Evolutionary conservation across 257 asterid species (phyloP), one percentile per base, ranked within the genome.

Genomic region (Ophiorrhiza pumila): DNA sequence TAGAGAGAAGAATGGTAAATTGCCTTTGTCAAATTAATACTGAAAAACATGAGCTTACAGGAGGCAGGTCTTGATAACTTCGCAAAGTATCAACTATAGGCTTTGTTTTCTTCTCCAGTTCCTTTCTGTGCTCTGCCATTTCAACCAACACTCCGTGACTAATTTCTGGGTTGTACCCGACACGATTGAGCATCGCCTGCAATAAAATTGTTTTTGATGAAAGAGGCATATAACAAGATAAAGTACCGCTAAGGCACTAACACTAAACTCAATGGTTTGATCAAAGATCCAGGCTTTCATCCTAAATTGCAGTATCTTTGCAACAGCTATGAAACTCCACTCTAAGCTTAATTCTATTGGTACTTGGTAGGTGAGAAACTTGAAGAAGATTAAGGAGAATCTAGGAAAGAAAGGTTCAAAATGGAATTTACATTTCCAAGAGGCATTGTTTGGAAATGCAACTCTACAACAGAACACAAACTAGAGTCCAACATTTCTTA

Each of bases 61-160:
- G 99, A 70, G 99, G 99, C 77, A 92, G 84, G 78, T 95, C 98
- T 85, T 95, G 99, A 90, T 95, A 95, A 86, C 99, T 95, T 87
- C 98, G 89, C 77, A 95, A 77, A 29, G 99, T 95, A 75, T 95
- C 99, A 0, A 89, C 90, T 69, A 95, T 87, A 64, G 97, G 99
- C 77, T 92, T 95, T 34, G 97, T 92, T 83, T 91, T 89, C 92
- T 85, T 92, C 79, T 90, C 99, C 80, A 90, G 76, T 61, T 92
- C 98, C 83, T 95, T 95, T 88, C 77, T 81, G 76, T 90, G 99
- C 91, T 92, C 99, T 41, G 99, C 94, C 99, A 95, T 88, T 87
- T 95, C 98, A 57, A 92, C 98, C 84, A 95, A 79, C 72, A 92
- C 91, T 1, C 99, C 98, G 39, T 95, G 99, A 82, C 96, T 92